These are phyloP conservation scores for Solanum dulcamara DNA, from an alignment of 257 asterid genomes.

Conservation along the genomic window DNA sequence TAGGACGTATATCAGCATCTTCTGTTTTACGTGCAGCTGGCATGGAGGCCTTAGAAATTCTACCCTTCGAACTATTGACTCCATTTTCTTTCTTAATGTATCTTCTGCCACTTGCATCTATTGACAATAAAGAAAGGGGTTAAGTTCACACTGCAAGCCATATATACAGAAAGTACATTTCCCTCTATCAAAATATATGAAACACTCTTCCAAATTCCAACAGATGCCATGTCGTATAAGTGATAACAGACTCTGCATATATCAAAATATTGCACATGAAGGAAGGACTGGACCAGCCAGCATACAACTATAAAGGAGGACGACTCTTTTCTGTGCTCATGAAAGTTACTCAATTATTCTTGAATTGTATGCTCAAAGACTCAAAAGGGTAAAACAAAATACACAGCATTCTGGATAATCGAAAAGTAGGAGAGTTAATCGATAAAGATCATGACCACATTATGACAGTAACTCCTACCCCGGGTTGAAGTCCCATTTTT, in stretches of 20 bases:
- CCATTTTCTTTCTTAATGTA: constrained; percentile 19
- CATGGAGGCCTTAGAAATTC: constrained; percentile 7
- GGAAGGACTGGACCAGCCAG: not conserved
- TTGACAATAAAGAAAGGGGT: not conserved
- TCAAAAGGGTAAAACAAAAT: not conserved
- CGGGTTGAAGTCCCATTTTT: not conserved
- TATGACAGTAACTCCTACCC: not conserved
- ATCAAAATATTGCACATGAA: not conserved
- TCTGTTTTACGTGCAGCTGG: constrained; percentile 17
- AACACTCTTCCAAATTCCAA: not conserved
- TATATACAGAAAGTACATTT: not conserved
- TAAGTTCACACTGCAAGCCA: not conserved
- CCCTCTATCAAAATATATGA: not conserved
- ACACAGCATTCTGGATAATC: not conserved
- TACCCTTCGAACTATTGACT: constrained; percentile 4
- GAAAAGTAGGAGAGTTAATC: not conserved
- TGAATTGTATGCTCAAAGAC: not conserved
- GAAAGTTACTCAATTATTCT: not conserved
- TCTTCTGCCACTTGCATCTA: constrained; percentile 28
- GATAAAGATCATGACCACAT: not conserved
- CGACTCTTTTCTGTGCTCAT: not conserved
- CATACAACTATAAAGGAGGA: not conserved
- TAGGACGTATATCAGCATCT: constrained; percentile 14
- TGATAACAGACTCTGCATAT: not conserved
- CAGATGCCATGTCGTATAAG: not conserved